A percentile compares a stretch with the other conserved stretches of the same genome.
phyloP scores from a whole-genome alignment of 225 moss, liverwort and hornwort species.

The Ulota crispa region DNA sequence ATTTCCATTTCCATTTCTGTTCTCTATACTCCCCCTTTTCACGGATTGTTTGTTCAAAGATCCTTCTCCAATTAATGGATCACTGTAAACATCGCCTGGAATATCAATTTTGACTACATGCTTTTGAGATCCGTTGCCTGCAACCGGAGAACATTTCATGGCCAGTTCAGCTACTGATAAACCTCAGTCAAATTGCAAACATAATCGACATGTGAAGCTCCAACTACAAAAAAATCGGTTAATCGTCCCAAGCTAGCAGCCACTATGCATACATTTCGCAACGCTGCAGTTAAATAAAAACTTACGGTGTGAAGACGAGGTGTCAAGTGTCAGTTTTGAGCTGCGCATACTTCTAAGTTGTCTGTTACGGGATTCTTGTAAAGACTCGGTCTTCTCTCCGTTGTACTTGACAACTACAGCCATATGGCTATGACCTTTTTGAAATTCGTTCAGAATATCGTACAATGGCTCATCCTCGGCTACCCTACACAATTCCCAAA shows the following conservation, averaged over 20 bases:
- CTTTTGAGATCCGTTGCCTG: conserved; percentile 36
- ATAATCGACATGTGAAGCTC: not conserved
- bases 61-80: not conserved
- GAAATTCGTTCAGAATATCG: conserved; percentile 93
- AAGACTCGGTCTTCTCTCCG: conserved; percentile 43
- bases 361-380: conserved; percentile 23
- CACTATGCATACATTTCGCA: not conserved
- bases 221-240: conserved; percentile 2
- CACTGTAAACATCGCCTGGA: conserved; percentile 27
- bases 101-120: conserved; percentile 21
- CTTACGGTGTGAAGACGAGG: conserved; percentile 27
- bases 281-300: not conserved
- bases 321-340: conserved; percentile 19
- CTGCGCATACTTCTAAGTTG: conserved; percentile 44
- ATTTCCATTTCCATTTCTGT: conserved; percentile 13
- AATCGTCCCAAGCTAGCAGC: not conserved
- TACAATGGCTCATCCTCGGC: conserved; percentile 76
- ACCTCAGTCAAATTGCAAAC: not conserved
- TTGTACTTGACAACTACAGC: conserved; percentile 84
- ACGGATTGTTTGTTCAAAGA: not conserved
- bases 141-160: conserved; percentile 18
- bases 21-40: conserved; percentile 11
- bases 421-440: conserved; percentile 98
- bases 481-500: conserved; percentile 53
- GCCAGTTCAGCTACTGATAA: not conserved